These are phyloP conservation scores for Xylaria castorea DNA, from an alignment of 495 filamentous ascomycete species.

Conservation along the genomic window DNA sequence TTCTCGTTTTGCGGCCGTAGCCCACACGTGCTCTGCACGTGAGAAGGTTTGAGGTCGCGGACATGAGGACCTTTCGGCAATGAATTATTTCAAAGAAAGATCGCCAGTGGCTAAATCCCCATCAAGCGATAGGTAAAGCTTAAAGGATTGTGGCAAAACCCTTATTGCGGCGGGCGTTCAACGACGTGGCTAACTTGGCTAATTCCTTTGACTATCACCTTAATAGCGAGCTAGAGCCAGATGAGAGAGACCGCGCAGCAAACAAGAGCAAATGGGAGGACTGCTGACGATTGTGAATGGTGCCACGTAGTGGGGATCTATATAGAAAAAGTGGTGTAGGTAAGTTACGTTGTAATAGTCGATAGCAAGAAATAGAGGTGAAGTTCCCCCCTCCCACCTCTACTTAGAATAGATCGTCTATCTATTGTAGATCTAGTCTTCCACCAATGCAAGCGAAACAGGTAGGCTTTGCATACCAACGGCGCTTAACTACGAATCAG, in stretches of 20 bases:
- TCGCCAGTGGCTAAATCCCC: background rate
- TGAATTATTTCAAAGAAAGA: background rate
- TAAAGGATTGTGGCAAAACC: background rate
- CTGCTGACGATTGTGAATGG: constrained; percentile 16
- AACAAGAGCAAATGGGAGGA: background rate
- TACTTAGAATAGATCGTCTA: background rate
- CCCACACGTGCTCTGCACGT: background rate
- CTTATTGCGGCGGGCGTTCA: background rate
- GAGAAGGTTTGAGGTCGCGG: background rate
- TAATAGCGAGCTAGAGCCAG: background rate
- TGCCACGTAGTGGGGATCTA: constrained; percentile 16
- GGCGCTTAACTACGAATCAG: constrained; percentile 31
- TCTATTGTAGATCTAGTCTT: background rate
- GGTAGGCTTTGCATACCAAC: background rate
- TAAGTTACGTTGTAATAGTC: background rate
- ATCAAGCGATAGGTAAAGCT: background rate
- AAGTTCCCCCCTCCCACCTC: background rate
- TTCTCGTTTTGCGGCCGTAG: background rate
- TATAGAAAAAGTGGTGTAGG: background rate
- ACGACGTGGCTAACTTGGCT: constrained; percentile 6
- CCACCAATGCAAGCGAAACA: background rate
- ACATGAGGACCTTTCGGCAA: background rate
- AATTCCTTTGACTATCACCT: background rate
- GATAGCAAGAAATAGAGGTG: too few relatives aligned
- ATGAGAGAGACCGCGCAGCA: background rate